Base-by-base conservation (phyloP, 345 rosid species). In the Eutrema heterophyllum region DNA sequence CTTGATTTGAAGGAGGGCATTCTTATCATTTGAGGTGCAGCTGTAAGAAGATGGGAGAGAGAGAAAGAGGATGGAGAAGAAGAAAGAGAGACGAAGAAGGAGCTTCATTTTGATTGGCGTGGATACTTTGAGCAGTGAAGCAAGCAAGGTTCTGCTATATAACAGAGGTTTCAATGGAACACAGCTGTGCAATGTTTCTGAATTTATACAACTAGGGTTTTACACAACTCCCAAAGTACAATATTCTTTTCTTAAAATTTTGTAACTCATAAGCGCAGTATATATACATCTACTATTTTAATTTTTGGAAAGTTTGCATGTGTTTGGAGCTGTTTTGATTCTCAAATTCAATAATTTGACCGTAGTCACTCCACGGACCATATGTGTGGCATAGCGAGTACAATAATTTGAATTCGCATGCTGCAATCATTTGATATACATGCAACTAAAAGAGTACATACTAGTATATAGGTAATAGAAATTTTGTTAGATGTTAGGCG, bases 1-100 rank as follows among this genome's bases (percentile, higher is more conserved):
- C 69, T 87, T 87, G 76, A 90, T 87, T 6, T 80, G 79, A 38
- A 92, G 86, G 40, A 92, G 95, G 65, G 80, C 84, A 14, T 71
- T 69, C 40, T 88, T 84, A 77, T 92, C 98, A 13, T 57, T 30
- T 14, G 81, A 38, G 68, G 84, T 77, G 83, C 92, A 88, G 59
- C 69, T 33, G 59, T 80, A 73, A 40, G 62, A 49, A 55, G 75
- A 76, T 48, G 81, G 58, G 43, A 75, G 30, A 70, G 79, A 49
- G 61, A 78, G 26, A 13, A 65, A 15, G 43, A 84, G 13, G 46
- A 83, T 24, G 16, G 50, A 30, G 24, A 69, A 52, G 75, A 73
- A 45, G 48, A 71, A 3, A 41, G 48, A 70, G 36, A 53, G 5
- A n/a, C 18, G 13, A 48, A 66, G 50, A 32, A 51, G 24, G 26